Base-by-base conservation (phyloP, 805 yeast species). In the Candida incommunis region DNA sequence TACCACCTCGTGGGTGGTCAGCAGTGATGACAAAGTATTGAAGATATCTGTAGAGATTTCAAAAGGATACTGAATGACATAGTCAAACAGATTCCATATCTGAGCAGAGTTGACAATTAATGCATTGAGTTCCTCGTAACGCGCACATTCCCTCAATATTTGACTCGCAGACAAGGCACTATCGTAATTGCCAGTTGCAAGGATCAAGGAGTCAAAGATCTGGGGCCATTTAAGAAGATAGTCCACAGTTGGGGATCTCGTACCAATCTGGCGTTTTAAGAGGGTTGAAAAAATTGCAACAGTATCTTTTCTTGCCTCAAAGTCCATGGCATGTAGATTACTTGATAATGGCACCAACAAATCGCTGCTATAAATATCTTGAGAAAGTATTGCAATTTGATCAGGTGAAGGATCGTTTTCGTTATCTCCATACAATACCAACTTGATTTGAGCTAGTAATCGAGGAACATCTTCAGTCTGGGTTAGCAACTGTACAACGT, bases 1-100 rank as follows among this genome's bases (percentile, higher is more conserved):
- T 23, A 80, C 60, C 50, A 72, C 73, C 50, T 80, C 79, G 64
- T 86, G 94, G 2, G 66, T 56, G 0, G 87, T 77, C 42, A 92
- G 67, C 29, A 83, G 65, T 49, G 80, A 90, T 74, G 54, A 82
- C 65, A 67, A 47, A 1, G 95, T 84, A 45, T 80, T 77, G 62
- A 90, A 83, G 1, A 95, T 76, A 58, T 87, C 96, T 0, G 96
- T 84, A 46, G 95, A 86, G 21, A 83, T 76, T 63, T 92, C 97
- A 65, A 92, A 92, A 23, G 82, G 77, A 3, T 80, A 80, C 31
- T 73, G 68, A 52, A 78, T 80, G 34, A 84, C 83, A 59, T 82
- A 85, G 41, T 74, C 76, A 62, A 92, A 90, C 54, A 78, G 80
- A 49, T 76, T 75, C 97, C 97, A 92, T 50, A 90, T 70, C 22